Conservation (phyloP, 75 land plant species). For the Selaginella moellendorffii region DNA sequence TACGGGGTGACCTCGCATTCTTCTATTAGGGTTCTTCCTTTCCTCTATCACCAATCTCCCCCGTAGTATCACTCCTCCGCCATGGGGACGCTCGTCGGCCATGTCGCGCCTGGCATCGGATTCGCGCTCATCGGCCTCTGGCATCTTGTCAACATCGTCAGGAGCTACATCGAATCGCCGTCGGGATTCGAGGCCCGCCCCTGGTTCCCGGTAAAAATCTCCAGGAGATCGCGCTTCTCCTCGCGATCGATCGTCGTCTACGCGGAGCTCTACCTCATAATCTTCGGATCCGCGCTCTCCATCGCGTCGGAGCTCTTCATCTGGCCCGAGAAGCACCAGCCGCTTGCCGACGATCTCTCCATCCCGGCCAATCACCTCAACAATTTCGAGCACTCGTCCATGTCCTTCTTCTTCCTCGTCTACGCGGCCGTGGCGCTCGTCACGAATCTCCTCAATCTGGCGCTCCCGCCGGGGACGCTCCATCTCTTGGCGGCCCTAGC, state of each 20-base stretch:
- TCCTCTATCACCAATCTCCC: no score
- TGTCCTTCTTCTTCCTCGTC: conserved; percentile 46
- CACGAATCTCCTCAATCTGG: conserved; percentile 19
- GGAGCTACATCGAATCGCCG: conserved; percentile 28
- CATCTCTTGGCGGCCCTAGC: conserved; percentile 34
- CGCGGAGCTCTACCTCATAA: conserved; percentile 37
- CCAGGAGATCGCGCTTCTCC: not conserved
- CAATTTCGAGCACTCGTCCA: conserved; percentile 54
- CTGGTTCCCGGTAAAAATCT: conserved; percentile 70
- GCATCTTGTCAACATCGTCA: conserved; percentile 67
- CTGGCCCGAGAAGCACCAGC: conserved; percentile 13
- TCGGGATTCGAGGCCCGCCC: conserved; percentile 31
- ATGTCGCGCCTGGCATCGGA: conserved; percentile 60
- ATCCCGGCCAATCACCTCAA: conserved; percentile 28
- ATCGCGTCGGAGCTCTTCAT: conserved; percentile 34
- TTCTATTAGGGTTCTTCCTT: not conserved
- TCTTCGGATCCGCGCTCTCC: conserved; percentile 33
- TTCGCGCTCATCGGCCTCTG: conserved; percentile 65
- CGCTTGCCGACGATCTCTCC: conserved; percentile 16
- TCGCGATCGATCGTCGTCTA: conserved; percentile 4
- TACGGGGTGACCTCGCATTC: not conserved
- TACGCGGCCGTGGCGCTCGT: conserved; percentile 35
- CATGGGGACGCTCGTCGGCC: conserved; percentile 73
- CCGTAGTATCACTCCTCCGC: conserved; percentile 30
- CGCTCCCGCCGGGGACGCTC: conserved; percentile 12